These are phyloP conservation scores for Phlebiopsis gigantea DNA, from an alignment of 768 basidiomycete species.

Conservation along the genomic window DNA sequence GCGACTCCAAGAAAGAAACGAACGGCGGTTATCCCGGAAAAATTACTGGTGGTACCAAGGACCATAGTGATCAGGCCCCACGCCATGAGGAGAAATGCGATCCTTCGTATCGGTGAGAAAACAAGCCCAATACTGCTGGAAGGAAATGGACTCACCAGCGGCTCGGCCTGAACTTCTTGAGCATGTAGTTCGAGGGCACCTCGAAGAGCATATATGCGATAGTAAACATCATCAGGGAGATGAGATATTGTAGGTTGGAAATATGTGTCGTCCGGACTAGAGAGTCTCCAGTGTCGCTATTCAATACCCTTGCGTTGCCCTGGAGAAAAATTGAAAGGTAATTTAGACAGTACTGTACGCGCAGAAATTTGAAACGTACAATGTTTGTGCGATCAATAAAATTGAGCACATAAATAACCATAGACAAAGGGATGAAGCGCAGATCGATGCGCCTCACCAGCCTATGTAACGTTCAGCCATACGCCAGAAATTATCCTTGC, in stretches of 20 bases:
- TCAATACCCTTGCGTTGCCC: slow-evolving; percentile 26
- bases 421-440: slow-evolving; percentile 15
- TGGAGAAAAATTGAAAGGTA: too few relatives aligned
- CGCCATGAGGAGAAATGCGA: slow-evolving; percentile 33
- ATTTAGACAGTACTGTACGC: not conserved
- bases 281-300: slow-evolving; percentile 26
- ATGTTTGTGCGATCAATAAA: slow-evolving; percentile 20
- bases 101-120: slow-evolving; percentile 29
- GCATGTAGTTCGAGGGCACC: slow-evolving; percentile 34
- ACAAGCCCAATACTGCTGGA: not conserved
- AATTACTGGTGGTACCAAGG: slow-evolving; percentile 31
- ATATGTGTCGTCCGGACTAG: slow-evolving; percentile 27
- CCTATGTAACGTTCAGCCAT: slow-evolving; percentile 20
- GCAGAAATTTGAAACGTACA: slow-evolving; percentile 9
- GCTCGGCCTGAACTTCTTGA: slow-evolving; percentile 32
- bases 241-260: slow-evolving; percentile 28
- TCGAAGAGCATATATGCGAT: slow-evolving; percentile 37
- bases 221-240: slow-evolving; percentile 35
- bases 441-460: slow-evolving; percentile 15
- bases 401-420: slow-evolving; percentile 17
- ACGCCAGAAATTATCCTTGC: slow-evolving; percentile 39
- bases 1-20: not conserved
- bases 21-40: slow-evolving; percentile 10
- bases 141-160: slow-evolving; percentile 23
- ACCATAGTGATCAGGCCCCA: slow-evolving; percentile 36